Evolutionary conservation across 345 rosid species (phyloP).

Genomic region (Melaleuca alternifolia): DNA sequence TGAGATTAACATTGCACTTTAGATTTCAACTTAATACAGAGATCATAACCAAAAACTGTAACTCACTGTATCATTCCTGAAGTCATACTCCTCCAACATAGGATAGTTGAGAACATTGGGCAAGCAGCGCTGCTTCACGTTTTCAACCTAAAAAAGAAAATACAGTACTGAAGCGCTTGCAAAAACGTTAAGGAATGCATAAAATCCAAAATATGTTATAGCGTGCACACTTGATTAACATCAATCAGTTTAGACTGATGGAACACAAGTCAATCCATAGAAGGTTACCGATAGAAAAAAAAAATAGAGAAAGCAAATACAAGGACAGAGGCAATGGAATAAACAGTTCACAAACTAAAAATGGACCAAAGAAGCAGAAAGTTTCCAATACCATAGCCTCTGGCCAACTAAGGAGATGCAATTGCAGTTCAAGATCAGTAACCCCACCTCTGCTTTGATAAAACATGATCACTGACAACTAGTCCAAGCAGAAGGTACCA

Average conservation of each 20-base stretch:
- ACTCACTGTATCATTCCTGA: slow-evolving; percentile 84
- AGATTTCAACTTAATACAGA: background rate
- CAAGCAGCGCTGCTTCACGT: slow-evolving; percentile 94
- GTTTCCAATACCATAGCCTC: background rate
- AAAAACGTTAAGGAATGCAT: background rate
- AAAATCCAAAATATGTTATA: background rate
- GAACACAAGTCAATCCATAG: background rate
- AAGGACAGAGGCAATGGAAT: background rate
- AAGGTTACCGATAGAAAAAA: background rate
- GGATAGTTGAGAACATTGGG: slow-evolving; percentile 98
- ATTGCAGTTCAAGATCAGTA: background rate
- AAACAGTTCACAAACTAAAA: background rate
- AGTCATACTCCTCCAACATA: slow-evolving; percentile 97
- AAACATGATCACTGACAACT: background rate
- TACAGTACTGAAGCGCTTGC: background rate
- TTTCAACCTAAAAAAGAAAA: slow-evolving; percentile 61
- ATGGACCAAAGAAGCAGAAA: background rate
- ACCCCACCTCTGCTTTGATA: background rate
- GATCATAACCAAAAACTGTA: background rate
- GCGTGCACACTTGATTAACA: background rate
- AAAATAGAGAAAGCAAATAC: background rate
- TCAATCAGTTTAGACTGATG: background rate
- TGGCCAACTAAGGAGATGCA: background rate
- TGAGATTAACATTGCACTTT: background rate
- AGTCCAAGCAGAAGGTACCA: background rate